These are phyloP conservation scores for Elaeis oleifera DNA, from an alignment of 202 grass and related monocot species.

Conservation along the genomic window DNA sequence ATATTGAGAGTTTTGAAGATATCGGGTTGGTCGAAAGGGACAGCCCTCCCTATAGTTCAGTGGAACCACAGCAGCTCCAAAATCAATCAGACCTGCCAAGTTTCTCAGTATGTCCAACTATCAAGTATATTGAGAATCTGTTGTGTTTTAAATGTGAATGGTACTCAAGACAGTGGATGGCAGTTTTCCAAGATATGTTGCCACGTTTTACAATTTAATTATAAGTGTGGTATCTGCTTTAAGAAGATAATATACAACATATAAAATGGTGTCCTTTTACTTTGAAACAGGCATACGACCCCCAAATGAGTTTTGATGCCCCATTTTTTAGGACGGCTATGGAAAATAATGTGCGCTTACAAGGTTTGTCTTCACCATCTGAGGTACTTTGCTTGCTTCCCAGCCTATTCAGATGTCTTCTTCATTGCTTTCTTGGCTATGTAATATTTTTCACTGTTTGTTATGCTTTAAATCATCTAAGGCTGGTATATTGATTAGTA, in stretches of 20 bases:
- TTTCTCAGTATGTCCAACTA: constrained; percentile 46
- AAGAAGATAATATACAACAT: no score
- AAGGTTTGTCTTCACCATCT: constrained; percentile 47
- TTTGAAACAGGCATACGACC: constrained; percentile 37
- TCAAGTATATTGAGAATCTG: no score
- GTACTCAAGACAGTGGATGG: no score
- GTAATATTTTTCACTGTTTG: no score
- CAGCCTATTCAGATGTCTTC: no score
- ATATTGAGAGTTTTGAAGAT: constrained; percentile 52
- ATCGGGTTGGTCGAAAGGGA: constrained; percentile 54
- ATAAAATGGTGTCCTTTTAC: neutral
- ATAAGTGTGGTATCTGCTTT: neutral
- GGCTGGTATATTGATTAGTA: no score
- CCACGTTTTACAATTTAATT: no score
- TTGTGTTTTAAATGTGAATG: no score
- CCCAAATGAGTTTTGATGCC: constrained; percentile 36
- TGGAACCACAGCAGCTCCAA: constrained; percentile 32
- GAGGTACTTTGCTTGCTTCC: constrained; percentile 30
- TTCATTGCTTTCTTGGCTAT: no score
- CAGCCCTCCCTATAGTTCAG: constrained; percentile 39
- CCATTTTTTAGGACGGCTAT: constrained; percentile 40
- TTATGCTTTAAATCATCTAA: no score
- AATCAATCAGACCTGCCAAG: constrained; percentile 29
- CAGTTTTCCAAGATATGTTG: no score
- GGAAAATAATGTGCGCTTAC: constrained; percentile 35